Base-by-base conservation (phyloP, 768 basidiomycete species). In the Lactarius trivialis region DNA sequence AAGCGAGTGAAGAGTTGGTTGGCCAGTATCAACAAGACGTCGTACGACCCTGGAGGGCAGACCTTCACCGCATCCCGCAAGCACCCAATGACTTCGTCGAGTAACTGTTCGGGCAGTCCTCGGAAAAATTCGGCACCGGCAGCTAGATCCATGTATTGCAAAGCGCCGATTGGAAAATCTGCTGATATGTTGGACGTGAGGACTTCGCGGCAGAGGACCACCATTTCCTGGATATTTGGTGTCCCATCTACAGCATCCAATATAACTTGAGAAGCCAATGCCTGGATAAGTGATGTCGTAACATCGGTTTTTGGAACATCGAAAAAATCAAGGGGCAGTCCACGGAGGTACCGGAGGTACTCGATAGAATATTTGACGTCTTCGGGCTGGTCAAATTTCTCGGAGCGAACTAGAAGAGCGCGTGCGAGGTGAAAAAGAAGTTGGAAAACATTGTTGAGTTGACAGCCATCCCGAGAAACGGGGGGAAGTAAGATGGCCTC, bases 331-430 rank as follows among this genome's bases (percentile, higher is more conserved):
- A 43, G n/a, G 41, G 9, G 41, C 0, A n/a, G 19, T n/a, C 41
- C 19, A 11, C 85, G 88, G 7, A 43, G 19, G 41, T 43, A 43
- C 1, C 9, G 41, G n/a, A 43, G n/a, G 41, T 43, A 43, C 41
- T 21, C 8, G 41, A 43, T 21, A n/a, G n/a, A 3, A n/a, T 43
- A 43, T 21, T 43, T 21, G 41, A 43, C 19, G 9, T 19, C 41
- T 4, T 43, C 41, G n/a, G 41, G 41, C n/a, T 9, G 41, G 9
- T n/a, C 41, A 3, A 43, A 43, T 2, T 9, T 0, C 8, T 43
- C n/a, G 41, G 19, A 43, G 41, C 41, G 41, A 9, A 8, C 8
- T n/a, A 43, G 41, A 43, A 43, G 19, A n/a, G 41, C 8, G 14
- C 0, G 6, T 17, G 37, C 37, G 15, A 37, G 14, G 15, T 14